Base-by-base conservation (phyloP, 768 basidiomycete species). In the Tremella yokohamensis region DNA sequence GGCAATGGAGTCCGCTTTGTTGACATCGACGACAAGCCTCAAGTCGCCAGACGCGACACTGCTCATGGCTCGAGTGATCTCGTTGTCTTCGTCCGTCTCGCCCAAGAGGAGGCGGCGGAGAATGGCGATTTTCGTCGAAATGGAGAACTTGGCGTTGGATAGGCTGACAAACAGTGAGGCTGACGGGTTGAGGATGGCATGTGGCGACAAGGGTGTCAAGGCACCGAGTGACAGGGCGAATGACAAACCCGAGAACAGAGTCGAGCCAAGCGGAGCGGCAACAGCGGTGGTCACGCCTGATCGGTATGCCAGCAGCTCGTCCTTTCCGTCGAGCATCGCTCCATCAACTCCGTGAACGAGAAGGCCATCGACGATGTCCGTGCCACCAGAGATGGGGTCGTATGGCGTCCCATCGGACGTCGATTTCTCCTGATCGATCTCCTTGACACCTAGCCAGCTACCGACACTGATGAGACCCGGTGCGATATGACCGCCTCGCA, bases 91-190 rank as follows among this genome's bases (percentile, higher is more conserved):
- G 66, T 42, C 76, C 61, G 9, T 77, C 78, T 69, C 69, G 24
- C 70, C 70, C 20, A 85, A 77, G 8, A 94, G 78, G 39, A 90
- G 78, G 8, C 81, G 79, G 1, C 90, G 82, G 45, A 96, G 78
- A 3, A 84, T 79, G 13, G 85, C 86, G 60, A 94, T 85, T 64
- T 90, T 84, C n/a, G 85, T 87, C 75, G 90, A 90, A 26, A 90
- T 80, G 59, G 88, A 87, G 0, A 81, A 78, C 13, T 76, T 78
- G 39, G 49, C 54, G 19, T 78, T 77, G 66, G 84, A 83, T 44
- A 91, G 71, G 13, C 78, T 65, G 62, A 92, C 78, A 63, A 90
- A 89, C 4, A 92, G 72, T 0, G 88, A 86, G 3, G 81, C 82
- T 16, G 81, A 79, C 11, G 83, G 79, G 61, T 85, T 80, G 38